Conservation (phyloP, 2,329 filamentous ascomycete genomes). For the Penicillium griseofulvum region DNA sequence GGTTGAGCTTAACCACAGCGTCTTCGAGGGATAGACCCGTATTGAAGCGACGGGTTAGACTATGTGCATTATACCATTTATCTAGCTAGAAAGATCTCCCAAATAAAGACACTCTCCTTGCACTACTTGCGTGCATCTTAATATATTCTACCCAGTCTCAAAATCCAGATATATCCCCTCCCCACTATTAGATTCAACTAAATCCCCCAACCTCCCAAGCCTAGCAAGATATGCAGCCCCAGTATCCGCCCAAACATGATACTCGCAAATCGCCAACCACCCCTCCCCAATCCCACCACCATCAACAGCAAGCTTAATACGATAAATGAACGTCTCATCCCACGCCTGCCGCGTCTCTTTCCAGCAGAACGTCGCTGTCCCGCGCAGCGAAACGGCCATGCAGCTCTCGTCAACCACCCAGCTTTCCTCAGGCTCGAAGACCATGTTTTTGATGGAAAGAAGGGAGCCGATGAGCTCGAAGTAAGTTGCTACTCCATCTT, state of each 20-base stretch:
- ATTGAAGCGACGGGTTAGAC: neutral
- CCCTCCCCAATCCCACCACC: neutral
- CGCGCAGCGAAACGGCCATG: constrained; percentile 35
- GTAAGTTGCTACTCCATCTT: constrained; percentile 35
- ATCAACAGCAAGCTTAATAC: constrained; percentile 36
- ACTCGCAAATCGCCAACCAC: constrained; percentile 37
- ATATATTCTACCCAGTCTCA: neutral
- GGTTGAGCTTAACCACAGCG: constrained; percentile 79
- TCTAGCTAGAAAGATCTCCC: constrained; percentile 8
- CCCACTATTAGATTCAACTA: neutral
- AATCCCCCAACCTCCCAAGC: constrained; percentile 21
- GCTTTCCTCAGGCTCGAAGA: constrained; percentile 34
- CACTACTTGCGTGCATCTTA: neutral
- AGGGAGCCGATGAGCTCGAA: constrained; percentile 34
- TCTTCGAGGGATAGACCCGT: constrained; percentile 73
- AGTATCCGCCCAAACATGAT: constrained; percentile 46
- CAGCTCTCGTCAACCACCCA: constrained; percentile 40
- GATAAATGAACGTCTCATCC: constrained; percentile 44
- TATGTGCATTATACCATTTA: constrained; percentile 8
- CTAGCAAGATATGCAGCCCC: constrained; percentile 45
- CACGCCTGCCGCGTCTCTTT: constrained; percentile 37
- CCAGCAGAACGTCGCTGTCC: constrained; percentile 35
- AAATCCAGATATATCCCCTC: neutral
- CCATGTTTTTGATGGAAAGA: constrained; percentile 37
- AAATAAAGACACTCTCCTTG: neutral